Evolutionary conservation across 345 rosid genomes (phyloP).

Genomic region (Pistacia atlantica): DNA sequence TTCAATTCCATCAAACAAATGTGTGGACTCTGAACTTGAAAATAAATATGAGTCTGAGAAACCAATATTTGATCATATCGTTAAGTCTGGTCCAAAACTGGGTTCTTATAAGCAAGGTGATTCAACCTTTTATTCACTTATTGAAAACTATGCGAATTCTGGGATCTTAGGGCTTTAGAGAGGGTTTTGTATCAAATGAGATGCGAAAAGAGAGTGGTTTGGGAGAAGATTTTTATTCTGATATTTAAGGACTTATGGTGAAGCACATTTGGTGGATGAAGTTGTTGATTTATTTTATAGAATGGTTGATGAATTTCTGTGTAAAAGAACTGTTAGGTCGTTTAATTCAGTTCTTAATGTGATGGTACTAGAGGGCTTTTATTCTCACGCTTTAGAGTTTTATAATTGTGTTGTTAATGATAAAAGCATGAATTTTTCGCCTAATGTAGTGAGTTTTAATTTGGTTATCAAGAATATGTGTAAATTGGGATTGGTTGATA

Average conservation of each 20-base stretch:
- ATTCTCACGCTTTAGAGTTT: constrained; percentile 66
- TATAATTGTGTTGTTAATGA: constrained; percentile 48
- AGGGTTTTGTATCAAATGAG: too few relatives aligned
- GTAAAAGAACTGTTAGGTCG: constrained; percentile 73
- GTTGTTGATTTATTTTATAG: too few relatives aligned
- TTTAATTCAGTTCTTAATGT: constrained; percentile 89
- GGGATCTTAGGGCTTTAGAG: too few relatives aligned
- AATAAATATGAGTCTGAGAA: constrained; percentile 24
- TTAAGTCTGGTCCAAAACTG: too few relatives aligned
- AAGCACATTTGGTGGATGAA: too few relatives aligned
- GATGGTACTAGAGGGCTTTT: constrained; percentile 57
- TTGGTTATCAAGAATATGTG: constrained; percentile 72
- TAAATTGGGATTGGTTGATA: constrained; percentile 68
- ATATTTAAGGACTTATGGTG: too few relatives aligned
- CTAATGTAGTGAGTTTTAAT: constrained; percentile 75
- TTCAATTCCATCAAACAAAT: constrained; percentile 13
- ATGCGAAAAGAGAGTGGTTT: too few relatives aligned
- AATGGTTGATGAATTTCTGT: constrained; percentile 21
- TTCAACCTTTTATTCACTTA: too few relatives aligned
- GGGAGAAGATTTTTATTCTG: too few relatives aligned
- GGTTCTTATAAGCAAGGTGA: too few relatives aligned
- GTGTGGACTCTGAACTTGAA: constrained; percentile 28
- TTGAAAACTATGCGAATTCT: too few relatives aligned
- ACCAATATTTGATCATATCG: constrained; percentile 4
- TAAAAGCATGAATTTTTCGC: constrained; percentile 49